Evolutionary conservation across 495 filamentous ascomycete genomes (phyloP), one percentile per base, ranked within the genome.

Genomic region (Talaromyces liani): DNA sequence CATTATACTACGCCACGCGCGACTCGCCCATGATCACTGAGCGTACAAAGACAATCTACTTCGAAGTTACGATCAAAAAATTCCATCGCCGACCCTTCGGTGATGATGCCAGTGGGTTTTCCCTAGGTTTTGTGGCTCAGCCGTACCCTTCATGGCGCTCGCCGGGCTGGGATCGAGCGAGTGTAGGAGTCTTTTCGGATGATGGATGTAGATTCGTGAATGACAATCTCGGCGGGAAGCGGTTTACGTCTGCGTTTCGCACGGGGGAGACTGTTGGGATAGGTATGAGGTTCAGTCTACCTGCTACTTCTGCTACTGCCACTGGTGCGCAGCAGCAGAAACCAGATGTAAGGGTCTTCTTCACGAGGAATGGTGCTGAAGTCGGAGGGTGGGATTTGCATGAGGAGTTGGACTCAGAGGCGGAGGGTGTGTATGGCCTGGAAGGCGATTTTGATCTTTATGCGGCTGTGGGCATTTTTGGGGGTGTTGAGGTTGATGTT

Each of bases 201-300:
- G 93, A 98, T 72, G 93, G 93, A 10, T 86, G 90, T 67, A 82
- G 85, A 66, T 98, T 90, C 72, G 81, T 94, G 64, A 95, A 97
- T 76, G 91, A 97, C 69, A 82, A 84, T 1, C 92, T 82, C 79
- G 93, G 93, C 24, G 93, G 93, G 2, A 86, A 84, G 65, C 80
- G 87, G 61, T 96, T 97, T 70, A 84, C 83, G 0, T 58, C n/a
- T 24, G 67, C 82, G 1, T 84, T 89, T 66, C 62, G 68, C 3
- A 66, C 67, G 4, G 85, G 83, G 5, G 82, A 88, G 55, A 82
- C 78, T 0, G 77, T 88, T 24, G 87, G 87, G 2, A 64, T 89
- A 18, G 92, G 92, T 0, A 93, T 96, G 86, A 80, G 73, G 8
- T 88, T 95, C 68, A 61, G 69, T 4, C 64, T 74, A 27, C 72